Evolutionary conservation across 148 eudicot species (phyloP).

Genomic region (Chenopodium suecicum): DNA sequence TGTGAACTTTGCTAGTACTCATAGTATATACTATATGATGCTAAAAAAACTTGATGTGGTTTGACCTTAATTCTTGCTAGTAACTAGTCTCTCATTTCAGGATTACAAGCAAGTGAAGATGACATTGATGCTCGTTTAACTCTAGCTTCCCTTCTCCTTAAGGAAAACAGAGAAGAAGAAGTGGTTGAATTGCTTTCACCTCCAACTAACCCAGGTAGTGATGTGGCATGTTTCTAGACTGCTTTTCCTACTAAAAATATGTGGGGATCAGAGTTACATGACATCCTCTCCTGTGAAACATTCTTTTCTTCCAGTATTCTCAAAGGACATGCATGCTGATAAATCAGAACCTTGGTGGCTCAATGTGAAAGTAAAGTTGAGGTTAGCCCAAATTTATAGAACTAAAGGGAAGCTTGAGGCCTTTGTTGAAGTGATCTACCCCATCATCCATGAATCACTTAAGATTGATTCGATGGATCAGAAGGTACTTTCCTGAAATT

Average conservation of each 20-base stretch:
- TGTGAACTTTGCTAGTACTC: neutral
- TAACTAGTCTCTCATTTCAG: slow-evolving; percentile 43
- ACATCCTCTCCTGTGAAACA: slow-evolving; percentile 11
- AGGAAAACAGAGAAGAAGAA: slow-evolving; percentile 72
- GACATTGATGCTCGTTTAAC: slow-evolving; percentile 69
- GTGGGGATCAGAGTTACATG: slow-evolving; percentile 8
- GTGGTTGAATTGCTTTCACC: slow-evolving; percentile 79
- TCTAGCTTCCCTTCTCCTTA: slow-evolving; percentile 68
- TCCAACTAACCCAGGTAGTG: slow-evolving; percentile 54
- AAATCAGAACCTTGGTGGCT: slow-evolving; percentile 67
- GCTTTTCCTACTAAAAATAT: slow-evolving; percentile 1
- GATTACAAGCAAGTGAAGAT: slow-evolving; percentile 51
- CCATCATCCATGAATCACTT: slow-evolving; percentile 66
- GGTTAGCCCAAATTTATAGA: slow-evolving; percentile 64
- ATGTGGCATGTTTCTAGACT: slow-evolving; percentile 1
- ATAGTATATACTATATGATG: neutral
- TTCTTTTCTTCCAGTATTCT: slow-evolving; percentile 31
- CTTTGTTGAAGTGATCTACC: slow-evolving; percentile 64
- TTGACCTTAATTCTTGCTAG: slow-evolving; percentile 11
- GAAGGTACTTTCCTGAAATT: slow-evolving; percentile 46
- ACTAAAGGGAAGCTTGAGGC: slow-evolving; percentile 61
- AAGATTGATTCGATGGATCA: slow-evolving; percentile 49
- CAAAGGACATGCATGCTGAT: slow-evolving; percentile 31
- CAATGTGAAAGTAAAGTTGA: slow-evolving; percentile 71
- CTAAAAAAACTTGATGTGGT: neutral